phyloP scores from a whole-genome alignment of 2,329 filamentous ascomycete genomes.

The Hypoxylon sp. region DNA sequence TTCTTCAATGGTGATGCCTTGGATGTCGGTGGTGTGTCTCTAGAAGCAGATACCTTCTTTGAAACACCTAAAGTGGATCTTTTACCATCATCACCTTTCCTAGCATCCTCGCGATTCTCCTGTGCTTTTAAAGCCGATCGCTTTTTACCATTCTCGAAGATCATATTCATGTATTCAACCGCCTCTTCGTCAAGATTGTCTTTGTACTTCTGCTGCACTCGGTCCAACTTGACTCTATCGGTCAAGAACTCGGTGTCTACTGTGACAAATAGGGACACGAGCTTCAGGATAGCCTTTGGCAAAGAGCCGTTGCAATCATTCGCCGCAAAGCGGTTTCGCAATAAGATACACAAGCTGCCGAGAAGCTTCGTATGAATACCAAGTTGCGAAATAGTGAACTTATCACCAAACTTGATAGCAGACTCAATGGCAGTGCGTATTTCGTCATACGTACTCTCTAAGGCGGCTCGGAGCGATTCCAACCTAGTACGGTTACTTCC shows the following conservation, averaged over 20 bases:
- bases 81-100: constrained; percentile 44
- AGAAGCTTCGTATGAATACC: constrained; percentile 71
- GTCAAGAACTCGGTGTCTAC: constrained; percentile 71
- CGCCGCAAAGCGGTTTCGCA: constrained; percentile 68
- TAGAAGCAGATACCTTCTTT: constrained; percentile 36
- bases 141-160: constrained; percentile 52
- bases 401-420: constrained; percentile 68
- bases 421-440: constrained; percentile 68
- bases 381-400: constrained; percentile 69
- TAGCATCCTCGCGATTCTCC: constrained; percentile 40
- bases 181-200: constrained; percentile 72
- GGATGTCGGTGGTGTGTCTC: constrained; percentile 24
- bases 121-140: constrained; percentile 47
- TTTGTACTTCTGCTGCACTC: constrained; percentile 75
- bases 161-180: constrained; percentile 61
- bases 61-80: constrained; percentile 41
- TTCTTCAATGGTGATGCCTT: constrained; percentile 36
- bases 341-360: constrained; percentile 66
- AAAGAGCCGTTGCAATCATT: constrained; percentile 68
- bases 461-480: constrained; percentile 58
- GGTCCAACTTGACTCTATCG: constrained; percentile 76
- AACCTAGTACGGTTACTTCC: constrained; percentile 47
- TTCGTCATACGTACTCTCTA: constrained; percentile 63
- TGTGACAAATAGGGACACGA: constrained; percentile 74
- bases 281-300: constrained; percentile 69